These are phyloP conservation scores for Vararia minispora DNA, from an alignment of 768 basidiomycete genomes.

Conservation along the genomic window DNA sequence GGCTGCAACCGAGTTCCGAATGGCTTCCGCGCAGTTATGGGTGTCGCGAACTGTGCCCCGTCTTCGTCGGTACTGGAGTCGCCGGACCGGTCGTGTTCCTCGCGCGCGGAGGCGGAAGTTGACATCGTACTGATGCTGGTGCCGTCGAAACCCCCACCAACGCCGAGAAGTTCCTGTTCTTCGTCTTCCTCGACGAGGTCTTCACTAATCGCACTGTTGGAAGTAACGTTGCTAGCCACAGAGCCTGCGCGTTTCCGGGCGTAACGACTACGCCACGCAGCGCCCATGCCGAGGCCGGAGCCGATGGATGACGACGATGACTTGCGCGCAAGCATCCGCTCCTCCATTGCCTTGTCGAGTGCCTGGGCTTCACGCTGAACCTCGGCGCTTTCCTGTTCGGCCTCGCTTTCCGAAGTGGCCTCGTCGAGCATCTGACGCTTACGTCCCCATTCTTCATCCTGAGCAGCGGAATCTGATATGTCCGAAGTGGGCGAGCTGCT, in stretches of 20 bases:
- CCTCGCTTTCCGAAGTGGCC: constrained; percentile 33
- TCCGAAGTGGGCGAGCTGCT: constrained; percentile 43
- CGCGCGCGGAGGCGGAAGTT: constrained; percentile 23
- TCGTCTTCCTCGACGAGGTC: constrained; percentile 77
- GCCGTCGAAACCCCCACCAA: constrained; percentile 52
- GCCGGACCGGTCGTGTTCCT: constrained; percentile 19
- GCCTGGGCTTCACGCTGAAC: constrained; percentile 72
- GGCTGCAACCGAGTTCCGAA: too few species aligned
- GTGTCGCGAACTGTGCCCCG: constrained; percentile 11
- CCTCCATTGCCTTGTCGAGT: constrained; percentile 82
- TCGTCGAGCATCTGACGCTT: constrained; percentile 53
- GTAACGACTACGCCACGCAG: constrained; percentile 55
- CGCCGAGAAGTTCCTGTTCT: constrained; percentile 57
- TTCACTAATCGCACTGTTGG: constrained; percentile 63
- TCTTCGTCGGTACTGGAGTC: constrained; percentile 19
- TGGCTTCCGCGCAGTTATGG: constrained; percentile 17
- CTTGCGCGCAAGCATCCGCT: constrained; percentile 66
- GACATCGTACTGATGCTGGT: constrained; percentile 19
- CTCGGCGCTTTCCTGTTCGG: constrained; percentile 42
- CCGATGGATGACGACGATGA: constrained; percentile 53
- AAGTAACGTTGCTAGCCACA: constrained; percentile 58
- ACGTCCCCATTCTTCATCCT: constrained; percentile 77
- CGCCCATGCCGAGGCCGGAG: constrained; percentile 57
- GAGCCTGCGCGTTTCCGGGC: constrained; percentile 66
- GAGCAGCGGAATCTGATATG: constrained; percentile 37